These are phyloP conservation scores for Setomelanomma holmii DNA, from an alignment of 2,329 filamentous ascomycete genomes.

Conservation along the genomic window DNA sequence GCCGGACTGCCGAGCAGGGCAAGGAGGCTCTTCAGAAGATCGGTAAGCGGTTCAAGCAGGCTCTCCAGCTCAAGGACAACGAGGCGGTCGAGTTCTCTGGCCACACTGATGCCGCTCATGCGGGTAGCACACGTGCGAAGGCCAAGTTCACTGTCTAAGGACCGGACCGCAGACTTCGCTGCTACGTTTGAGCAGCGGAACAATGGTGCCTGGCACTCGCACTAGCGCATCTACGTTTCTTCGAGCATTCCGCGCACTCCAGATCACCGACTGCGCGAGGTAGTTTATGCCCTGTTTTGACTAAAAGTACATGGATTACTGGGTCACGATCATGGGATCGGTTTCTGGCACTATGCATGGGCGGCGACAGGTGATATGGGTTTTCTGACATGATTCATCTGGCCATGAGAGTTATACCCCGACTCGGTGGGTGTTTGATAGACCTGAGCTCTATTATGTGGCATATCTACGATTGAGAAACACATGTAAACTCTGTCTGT, in stretches of 20 bases:
- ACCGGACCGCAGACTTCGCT: too few species aligned
- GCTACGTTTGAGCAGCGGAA: not conserved
- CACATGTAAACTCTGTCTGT: constrained; percentile 5
- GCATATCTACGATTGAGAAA: constrained; percentile 34
- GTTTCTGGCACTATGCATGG: constrained; percentile 47
- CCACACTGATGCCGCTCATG: constrained; percentile 91
- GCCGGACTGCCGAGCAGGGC: constrained; percentile 79
- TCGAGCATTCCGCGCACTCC: too few species aligned
- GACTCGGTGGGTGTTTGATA: constrained; percentile 32
- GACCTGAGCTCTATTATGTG: constrained; percentile 34
- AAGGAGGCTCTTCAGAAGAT: constrained; percentile 84
- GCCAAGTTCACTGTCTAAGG: constrained; percentile 84
- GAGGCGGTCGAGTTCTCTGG: constrained; percentile 94
- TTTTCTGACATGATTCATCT: constrained; percentile 36
- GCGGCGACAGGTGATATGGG: constrained; percentile 43
- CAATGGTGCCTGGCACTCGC: constrained; percentile 3
- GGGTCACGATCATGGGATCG: constrained; percentile 36
- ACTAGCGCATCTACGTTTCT: too few species aligned
- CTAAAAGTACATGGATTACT: constrained; percentile 35
- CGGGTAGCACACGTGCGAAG: constrained; percentile 93
- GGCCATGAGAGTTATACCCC: constrained; percentile 35
- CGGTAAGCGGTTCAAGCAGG: constrained; percentile 90
- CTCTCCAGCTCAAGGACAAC: constrained; percentile 76
- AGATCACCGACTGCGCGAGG: constrained; percentile 26
- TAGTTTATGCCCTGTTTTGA: constrained; percentile 31